These are phyloP conservation scores for Penicillium brevicompactum DNA, from an alignment of 2,329 filamentous ascomycete genomes.

Conservation along the genomic window DNA sequence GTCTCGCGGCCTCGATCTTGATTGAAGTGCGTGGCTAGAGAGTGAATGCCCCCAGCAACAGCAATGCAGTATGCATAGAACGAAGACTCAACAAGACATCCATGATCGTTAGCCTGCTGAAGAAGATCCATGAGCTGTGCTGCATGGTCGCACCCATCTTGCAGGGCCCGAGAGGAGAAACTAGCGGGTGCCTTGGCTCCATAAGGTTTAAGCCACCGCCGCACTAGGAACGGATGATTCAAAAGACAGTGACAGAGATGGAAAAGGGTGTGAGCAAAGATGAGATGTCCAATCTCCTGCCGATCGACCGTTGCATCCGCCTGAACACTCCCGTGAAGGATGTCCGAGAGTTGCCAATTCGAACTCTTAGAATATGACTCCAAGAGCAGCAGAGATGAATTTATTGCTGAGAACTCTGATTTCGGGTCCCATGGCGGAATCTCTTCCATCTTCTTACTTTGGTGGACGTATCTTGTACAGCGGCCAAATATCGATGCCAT, in stretches of 20 bases:
- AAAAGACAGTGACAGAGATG: constrained; percentile 40
- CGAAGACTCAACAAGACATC: constrained; percentile 28
- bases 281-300: constrained; percentile 27
- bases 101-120: constrained; percentile 19
- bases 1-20: constrained; percentile 7
- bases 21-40: constrained; percentile 17
- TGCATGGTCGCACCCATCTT: constrained; percentile 33
- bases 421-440: constrained; percentile 40
- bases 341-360: constrained; percentile 11
- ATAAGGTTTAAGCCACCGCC: constrained; percentile 26
- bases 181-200: constrained; percentile 31
- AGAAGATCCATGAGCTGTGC: constrained; percentile 30
- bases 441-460: constrained; percentile 20
- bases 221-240: constrained; percentile 39
- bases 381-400: constrained; percentile 33
- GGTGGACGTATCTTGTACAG: constrained; percentile 33
- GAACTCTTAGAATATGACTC: constrained; percentile 33
- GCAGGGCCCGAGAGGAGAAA: constrained; percentile 30
- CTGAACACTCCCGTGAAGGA: constrained; percentile 13
- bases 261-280: constrained; percentile 37
- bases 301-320: constrained; percentile 16
- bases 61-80: constrained; percentile 39
- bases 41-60: constrained; percentile 27
- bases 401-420: constrained; percentile 36
- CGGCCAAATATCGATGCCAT: constrained; percentile 38